Percentiles rank a stretch among this genome's conserved stretches.
These are phyloP conservation scores for Wickerhamiella pararugosa DNA, from an alignment of 1,139 yeast genomes.

Conservation along the genomic window DNA sequence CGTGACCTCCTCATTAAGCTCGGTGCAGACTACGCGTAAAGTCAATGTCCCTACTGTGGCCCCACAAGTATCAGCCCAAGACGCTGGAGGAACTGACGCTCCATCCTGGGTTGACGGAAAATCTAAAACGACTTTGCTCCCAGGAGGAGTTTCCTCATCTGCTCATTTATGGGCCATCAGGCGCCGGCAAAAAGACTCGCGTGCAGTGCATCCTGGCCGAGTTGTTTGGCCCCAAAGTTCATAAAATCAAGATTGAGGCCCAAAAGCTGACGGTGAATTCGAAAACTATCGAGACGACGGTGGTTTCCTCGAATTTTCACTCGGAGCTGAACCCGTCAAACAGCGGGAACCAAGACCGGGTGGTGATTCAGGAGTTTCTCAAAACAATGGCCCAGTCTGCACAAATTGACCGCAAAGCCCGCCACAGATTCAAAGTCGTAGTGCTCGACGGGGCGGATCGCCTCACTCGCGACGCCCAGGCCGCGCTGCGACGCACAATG, in stretches of 20 bases:
- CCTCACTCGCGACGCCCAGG: constrained; percentile 89
- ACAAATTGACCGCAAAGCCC: constrained; percentile 64
- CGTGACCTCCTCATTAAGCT: too few relatives aligned
- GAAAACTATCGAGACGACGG: constrained; percentile 76
- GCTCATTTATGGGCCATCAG: constrained; percentile 86
- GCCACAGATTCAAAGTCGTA: constrained; percentile 78
- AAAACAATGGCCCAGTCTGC: constrained; percentile 93
- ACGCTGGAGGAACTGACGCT: constrained; percentile 47
- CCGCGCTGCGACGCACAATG: constrained; percentile 95
- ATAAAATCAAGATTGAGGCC: constrained; percentile 76
- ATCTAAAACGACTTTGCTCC: constrained; percentile 41
- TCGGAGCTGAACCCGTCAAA: constrained; percentile 93
- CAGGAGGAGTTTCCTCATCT: constrained; percentile 90
- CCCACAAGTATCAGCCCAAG: constrained; percentile 81
- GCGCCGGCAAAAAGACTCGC: constrained; percentile 94
- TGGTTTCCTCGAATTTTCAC: constrained; percentile 80
- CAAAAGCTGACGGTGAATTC: constrained; percentile 49
- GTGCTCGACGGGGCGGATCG: constrained; percentile 90
- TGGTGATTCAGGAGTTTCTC: constrained; percentile 83
- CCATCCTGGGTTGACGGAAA: constrained; percentile 48
- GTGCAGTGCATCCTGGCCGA: constrained; percentile 68
- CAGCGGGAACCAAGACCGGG: constrained; percentile 88
- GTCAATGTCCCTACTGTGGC: constrained; percentile 75
- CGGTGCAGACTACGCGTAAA: too few relatives aligned
- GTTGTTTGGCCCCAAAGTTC: constrained; percentile 70